Evolutionary conservation across 306 rosid genomes (phyloP), one percentile per base, ranked within the genome.

Genomic region (Prunus kanzakura): DNA sequence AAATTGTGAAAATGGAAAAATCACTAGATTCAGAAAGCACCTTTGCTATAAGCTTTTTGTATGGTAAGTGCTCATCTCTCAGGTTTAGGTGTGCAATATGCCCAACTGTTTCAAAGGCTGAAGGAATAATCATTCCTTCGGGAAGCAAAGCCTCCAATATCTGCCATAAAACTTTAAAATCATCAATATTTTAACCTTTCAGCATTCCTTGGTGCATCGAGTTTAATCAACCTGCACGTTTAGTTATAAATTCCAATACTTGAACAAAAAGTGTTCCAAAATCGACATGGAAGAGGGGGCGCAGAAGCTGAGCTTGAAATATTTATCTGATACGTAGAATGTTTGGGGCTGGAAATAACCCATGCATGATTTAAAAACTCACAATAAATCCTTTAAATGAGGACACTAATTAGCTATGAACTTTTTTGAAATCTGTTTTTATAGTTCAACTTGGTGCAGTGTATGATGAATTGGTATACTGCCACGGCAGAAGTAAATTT

Each of bases 31-130:
- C 23, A 57, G 58, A 61, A 67, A 73, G 76, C 62, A 95, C 98
- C 97, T 92, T 86, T 55, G 93, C 98, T 80, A 95, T 92, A 38
- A 95, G 89, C 58, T 81, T 90, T 88, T 89, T 92, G 90, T 88
- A 83, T 27, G 97, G 97, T 57, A 89, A 76, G 76, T 88, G 97
- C 74, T 92, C 97, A 25, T 90, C 98, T 81, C 87, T 92, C 73
- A 95, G 90, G 86, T 95, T 95, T 72, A 92, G 81, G 82, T 92
- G 98, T 35, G 92, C 97, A 71, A 95, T 90, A 85, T 95, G 98
- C 38, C 98, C 98, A 69, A 92, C 97, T 16, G 82, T 83, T 84
- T 95, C 98, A 74, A 92, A 92, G 77, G 92, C 81, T 15, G 97
- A 88, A 61, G 97, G 98, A 80, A 89, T 75, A 75, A 88, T 71